Conservation (phyloP, 2,329 filamentous ascomycete genomes). For the Ceratocystis colombiana region DNA sequence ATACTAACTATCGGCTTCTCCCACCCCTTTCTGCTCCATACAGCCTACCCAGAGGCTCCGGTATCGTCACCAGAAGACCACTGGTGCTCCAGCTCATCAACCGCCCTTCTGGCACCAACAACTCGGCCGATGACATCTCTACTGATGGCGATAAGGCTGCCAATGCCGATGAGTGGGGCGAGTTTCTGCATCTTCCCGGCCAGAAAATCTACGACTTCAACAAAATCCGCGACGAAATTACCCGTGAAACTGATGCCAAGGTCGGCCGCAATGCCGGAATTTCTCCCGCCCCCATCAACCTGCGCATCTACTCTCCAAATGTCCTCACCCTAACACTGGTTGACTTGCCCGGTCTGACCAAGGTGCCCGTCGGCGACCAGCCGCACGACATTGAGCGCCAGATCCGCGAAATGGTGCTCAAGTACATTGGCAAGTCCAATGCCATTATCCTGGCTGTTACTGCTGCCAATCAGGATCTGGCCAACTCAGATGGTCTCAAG, state of each 20-base stretch:
- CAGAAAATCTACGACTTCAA: constrained; percentile 98
- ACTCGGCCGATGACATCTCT: constrained; percentile 55
- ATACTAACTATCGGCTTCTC: constrained; percentile 25
- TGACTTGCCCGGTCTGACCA: constrained; percentile 90
- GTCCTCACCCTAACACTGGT: constrained; percentile 94
- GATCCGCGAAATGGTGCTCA: constrained; percentile 95
- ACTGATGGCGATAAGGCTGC: constrained; percentile 70
- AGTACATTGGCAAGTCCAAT: constrained; percentile 97
- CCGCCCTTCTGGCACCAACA: constrained; percentile 65
- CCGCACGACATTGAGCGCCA: constrained; percentile 93
- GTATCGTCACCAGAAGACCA: constrained; percentile 91
- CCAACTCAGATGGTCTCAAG: constrained; percentile 96
- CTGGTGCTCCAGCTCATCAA: constrained; percentile 98
- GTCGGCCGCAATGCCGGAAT: constrained; percentile 94
- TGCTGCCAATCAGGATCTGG: constrained; percentile 92
- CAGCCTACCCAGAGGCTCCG: constrained; percentile 90
- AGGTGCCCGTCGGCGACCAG: constrained; percentile 93
- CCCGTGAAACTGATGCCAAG: constrained; percentile 91
- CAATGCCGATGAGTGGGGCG: constrained; percentile 94
- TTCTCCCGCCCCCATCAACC: constrained; percentile 90
- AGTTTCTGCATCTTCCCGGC: constrained; percentile 94
- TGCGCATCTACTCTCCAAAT: constrained; percentile 96
- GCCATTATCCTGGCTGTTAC: constrained; percentile 96
- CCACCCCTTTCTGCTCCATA: constrained; percentile 28
- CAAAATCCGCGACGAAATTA: constrained; percentile 96